Evolutionary conservation across 148 eudicot species (phyloP).

Genomic region (Cornus controversa): DNA sequence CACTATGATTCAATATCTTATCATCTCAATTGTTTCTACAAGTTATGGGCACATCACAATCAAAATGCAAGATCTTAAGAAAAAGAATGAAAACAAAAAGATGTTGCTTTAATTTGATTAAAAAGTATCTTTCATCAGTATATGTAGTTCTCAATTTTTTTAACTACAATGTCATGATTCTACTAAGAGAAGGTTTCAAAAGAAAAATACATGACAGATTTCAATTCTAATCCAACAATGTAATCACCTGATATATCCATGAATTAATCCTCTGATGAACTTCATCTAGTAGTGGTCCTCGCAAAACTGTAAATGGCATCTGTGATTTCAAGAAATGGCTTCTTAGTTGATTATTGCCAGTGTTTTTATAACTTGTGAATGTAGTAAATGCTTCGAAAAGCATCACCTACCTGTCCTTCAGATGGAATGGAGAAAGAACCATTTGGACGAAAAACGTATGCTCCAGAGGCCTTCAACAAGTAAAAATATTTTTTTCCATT

Average conservation of each 20-base stretch:
- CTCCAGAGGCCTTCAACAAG: constrained; percentile 76
- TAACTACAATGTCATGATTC: not conserved
- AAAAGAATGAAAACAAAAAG: too few relatives aligned
- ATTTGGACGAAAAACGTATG: constrained; percentile 91
- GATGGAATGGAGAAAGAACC: constrained; percentile 47
- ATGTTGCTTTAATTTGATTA: not conserved
- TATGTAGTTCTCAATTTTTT: not conserved
- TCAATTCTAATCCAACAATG: not conserved
- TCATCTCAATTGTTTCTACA: not conserved
- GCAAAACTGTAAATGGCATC: constrained; percentile 60
- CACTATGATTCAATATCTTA: not conserved
- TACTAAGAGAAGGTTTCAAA: not conserved
- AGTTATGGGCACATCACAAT: not conserved
- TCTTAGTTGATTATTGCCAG: constrained; percentile 7
- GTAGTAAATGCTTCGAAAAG: not conserved
- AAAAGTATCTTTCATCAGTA: too few relatives aligned
- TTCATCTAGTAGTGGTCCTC: constrained; percentile 85
- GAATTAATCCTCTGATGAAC: constrained; percentile 79
- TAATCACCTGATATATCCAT: constrained; percentile 87
- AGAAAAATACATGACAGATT: not conserved
- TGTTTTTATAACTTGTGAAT: not conserved
- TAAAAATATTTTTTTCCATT: not conserved
- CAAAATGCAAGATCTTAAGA: not conserved
- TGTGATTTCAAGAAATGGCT: constrained; percentile 29
- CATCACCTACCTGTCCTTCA: constrained; percentile 46